Evolutionary conservation across 768 basidiomycete genomes (phyloP).

Genomic region (Glaciozyma martinii): DNA sequence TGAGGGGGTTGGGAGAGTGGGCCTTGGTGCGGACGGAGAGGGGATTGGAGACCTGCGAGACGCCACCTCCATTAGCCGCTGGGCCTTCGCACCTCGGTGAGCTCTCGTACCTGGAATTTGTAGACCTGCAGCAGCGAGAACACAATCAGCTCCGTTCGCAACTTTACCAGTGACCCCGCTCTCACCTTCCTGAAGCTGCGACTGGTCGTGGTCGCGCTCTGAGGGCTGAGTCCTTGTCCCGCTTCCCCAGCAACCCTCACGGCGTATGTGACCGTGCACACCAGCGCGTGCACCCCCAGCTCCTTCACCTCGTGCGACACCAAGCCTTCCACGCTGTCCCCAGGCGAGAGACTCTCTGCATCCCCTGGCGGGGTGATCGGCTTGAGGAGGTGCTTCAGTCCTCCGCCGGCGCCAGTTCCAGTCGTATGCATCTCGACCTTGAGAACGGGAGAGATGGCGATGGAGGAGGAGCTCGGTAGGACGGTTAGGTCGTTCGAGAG

Average conservation of each 20-base stretch:
- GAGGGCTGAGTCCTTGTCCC: background rate
- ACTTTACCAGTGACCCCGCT: background rate
- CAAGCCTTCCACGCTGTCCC: conserved; percentile 55
- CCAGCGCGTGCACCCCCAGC: conserved; percentile 79
- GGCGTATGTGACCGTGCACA: conserved; percentile 75
- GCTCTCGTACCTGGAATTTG: background rate
- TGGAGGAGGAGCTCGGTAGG: conserved; percentile 47
- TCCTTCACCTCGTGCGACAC: conserved; percentile 89
- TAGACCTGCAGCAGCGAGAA: conserved; percentile 2
- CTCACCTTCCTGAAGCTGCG: conserved; percentile 53
- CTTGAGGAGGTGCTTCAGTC: conserved; percentile 28
- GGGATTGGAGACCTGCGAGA: conserved; percentile 73
- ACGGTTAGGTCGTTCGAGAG: conserved; percentile 39
- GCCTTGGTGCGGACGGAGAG: conserved; percentile 93
- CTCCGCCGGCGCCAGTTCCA: conserved; percentile 56
- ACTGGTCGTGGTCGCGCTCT: conserved; percentile 47
- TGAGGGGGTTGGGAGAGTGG: conserved; percentile 50
- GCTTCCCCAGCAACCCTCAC: conserved; percentile 43
- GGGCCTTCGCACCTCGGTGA: background rate
- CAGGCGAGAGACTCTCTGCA: conserved; percentile 45
- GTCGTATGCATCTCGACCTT: conserved; percentile 80
- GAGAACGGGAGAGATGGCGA: conserved; percentile 50
- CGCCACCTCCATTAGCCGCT: background rate
- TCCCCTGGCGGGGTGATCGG: background rate
- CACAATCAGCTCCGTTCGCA: background rate